Evolutionary conservation across 257 asterid species (phyloP).

Genomic region (Ligustrum vulgare): DNA sequence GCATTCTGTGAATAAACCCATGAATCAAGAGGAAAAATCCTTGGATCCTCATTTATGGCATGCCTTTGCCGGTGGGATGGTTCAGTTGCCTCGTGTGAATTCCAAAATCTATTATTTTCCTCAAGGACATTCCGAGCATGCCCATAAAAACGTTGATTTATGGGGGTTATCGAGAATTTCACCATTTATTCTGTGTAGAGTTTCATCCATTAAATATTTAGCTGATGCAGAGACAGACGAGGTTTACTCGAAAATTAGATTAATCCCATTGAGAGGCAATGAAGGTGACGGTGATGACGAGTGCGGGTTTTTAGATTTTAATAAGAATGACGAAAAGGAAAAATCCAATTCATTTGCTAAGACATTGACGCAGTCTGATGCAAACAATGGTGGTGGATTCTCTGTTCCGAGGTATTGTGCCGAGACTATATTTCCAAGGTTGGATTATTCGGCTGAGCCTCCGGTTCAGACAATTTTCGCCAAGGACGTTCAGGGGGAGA

Average conservation of each 20-base stretch:
- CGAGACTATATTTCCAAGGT: conserved; percentile 73
- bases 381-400: conserved; percentile 82
- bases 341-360: conserved; percentile 68
- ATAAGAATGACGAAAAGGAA: conserved; percentile 48
- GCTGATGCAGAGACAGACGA: conserved; percentile 81
- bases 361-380: conserved; percentile 83
- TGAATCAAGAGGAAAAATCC: conserved; percentile 50
- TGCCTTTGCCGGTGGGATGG: conserved; percentile 94
- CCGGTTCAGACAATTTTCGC: conserved; percentile 77
- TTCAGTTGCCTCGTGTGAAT: conserved; percentile 55
- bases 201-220: conserved; percentile 50
- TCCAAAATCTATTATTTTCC: conserved; percentile 69
- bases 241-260: conserved; percentile 59
- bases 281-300: conserved; percentile 36
- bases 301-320: conserved; percentile 36
- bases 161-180: conserved; percentile 47
- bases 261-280: conserved; percentile 45
- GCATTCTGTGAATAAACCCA: conserved; percentile 47
- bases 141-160: conserved; percentile 47
- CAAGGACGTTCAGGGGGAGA: conserved; percentile 68
- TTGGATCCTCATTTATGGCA: conserved; percentile 83
- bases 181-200: conserved; percentile 49
- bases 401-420: conserved; percentile 86
- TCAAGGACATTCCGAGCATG: conserved; percentile 81
- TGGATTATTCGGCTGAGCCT: conserved; percentile 80